These are phyloP conservation scores for Kazachstania sp. DNA, from an alignment of 1,139 yeast genomes.

Conservation along the genomic window DNA sequence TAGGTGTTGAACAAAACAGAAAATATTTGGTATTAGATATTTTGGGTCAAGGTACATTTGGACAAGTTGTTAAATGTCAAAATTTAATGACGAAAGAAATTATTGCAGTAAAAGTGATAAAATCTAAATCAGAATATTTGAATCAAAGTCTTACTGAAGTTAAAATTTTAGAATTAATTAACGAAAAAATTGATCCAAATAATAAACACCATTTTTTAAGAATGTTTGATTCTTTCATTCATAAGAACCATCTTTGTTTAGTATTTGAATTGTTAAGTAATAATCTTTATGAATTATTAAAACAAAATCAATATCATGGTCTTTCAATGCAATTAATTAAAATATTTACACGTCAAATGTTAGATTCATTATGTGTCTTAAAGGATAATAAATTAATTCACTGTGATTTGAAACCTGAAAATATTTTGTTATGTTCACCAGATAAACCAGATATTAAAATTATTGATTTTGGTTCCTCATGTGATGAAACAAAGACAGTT, in stretches of 20 bases:
- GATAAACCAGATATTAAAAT: constrained; percentile 86
- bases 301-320: constrained; percentile 92
- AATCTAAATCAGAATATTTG: constrained; percentile 83
- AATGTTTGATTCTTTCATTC: constrained; percentile 82
- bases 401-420: constrained; percentile 96
- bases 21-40: constrained; percentile 84
- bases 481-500: constrained; percentile 81
- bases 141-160: constrained; percentile 92
- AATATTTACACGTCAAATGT: constrained; percentile 66
- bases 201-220: constrained; percentile 70
- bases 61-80: constrained; percentile 97
- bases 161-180: constrained; percentile 70
- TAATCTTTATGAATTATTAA: constrained; percentile 80
- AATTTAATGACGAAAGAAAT: constrained; percentile 80
- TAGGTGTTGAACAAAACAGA: constrained; percentile 82
- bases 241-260: constrained; percentile 83
- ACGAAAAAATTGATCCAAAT: constrained; percentile 56
- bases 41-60: constrained; percentile 95
- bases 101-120: constrained; percentile 90
- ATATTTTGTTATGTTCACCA: constrained; percentile 69
- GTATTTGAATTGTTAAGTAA: constrained; percentile 87
- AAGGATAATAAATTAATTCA: constrained; percentile 83
- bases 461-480: constrained; percentile 95
- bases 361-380: constrained; percentile 71
- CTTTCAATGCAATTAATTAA: constrained; percentile 72